phyloP scores from a whole-genome alignment of 345 rosid species.

The Syzygium jambos region DNA sequence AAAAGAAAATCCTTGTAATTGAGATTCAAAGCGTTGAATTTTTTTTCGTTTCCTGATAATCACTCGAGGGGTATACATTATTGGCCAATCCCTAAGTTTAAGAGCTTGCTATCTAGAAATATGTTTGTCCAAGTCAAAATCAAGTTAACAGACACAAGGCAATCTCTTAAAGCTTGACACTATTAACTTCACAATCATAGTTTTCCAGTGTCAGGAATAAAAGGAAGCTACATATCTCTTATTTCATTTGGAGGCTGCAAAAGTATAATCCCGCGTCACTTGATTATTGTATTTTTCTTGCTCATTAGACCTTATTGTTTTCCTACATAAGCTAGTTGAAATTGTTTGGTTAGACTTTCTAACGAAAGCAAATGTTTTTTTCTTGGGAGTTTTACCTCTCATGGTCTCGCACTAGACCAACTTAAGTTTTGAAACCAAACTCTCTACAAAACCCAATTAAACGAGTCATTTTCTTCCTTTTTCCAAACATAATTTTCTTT shows the following conservation, averaged over 20 bases:
- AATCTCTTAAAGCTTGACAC: background rate
- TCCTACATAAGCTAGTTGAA: too few species aligned
- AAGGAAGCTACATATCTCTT: too few species aligned
- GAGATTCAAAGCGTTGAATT: background rate
- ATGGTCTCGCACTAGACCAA: background rate
- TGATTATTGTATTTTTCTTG: background rate
- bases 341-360: background rate
- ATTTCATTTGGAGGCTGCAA: too few species aligned
- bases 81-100: background rate
- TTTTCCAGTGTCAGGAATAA: too few species aligned
- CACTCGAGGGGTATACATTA: too few species aligned
- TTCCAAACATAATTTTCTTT: background rate
- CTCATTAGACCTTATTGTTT: too few species aligned
- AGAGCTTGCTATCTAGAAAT: background rate
- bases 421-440: background rate
- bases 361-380: background rate
- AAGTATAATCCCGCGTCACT: background rate
- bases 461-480: background rate
- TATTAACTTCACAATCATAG: too few species aligned
- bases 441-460: background rate
- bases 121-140: background rate
- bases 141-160: background rate
- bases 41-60: too few species aligned
- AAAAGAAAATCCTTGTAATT: background rate
- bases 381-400: background rate